Conservation (phyloP, 2,329 filamentous ascomycete species). For the Scytalidium sp. region DNA sequence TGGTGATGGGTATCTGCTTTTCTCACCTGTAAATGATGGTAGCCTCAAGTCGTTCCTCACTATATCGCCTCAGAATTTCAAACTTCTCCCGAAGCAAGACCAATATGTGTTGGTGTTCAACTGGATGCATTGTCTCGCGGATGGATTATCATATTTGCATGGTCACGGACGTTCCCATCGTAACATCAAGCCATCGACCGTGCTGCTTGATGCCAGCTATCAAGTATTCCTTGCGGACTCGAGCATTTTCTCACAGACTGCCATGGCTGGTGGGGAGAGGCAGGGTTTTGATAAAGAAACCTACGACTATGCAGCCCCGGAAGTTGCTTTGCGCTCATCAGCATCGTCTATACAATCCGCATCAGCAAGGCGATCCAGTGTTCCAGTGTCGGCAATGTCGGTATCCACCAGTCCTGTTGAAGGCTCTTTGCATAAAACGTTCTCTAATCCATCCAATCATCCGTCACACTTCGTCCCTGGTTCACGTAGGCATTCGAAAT, state of each 20-base stretch:
- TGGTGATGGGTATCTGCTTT: slow-evolving; percentile 61
- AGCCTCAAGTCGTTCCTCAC: slow-evolving; percentile 66
- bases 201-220: slow-evolving; percentile 64
- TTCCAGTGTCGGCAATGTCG: neutral
- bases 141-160: slow-evolving; percentile 67
- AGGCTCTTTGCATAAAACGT: neutral
- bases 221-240: slow-evolving; percentile 67
- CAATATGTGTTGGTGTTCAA: slow-evolving; percentile 61
- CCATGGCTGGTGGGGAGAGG: slow-evolving; percentile 38
- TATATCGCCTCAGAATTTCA: slow-evolving; percentile 58
- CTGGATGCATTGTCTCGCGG: slow-evolving; percentile 71
- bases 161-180: slow-evolving; percentile 61
- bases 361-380: neutral
- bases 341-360: slow-evolving; percentile 24
- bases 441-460: neutral
- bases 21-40: slow-evolving; percentile 64
- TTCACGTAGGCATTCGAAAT: neutral
- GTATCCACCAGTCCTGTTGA: neutral
- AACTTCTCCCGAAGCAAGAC: slow-evolving; percentile 57
- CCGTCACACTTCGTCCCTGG: neutral
- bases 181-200: slow-evolving; percentile 68
- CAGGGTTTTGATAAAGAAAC: slow-evolving; percentile 62
- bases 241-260: slow-evolving; percentile 40
- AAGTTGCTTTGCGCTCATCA: slow-evolving; percentile 39
- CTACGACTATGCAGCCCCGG: slow-evolving; percentile 72